phyloP scores from a whole-genome alignment of 768 basidiomycete species.

The Mrakia hoshinonis region DNA sequence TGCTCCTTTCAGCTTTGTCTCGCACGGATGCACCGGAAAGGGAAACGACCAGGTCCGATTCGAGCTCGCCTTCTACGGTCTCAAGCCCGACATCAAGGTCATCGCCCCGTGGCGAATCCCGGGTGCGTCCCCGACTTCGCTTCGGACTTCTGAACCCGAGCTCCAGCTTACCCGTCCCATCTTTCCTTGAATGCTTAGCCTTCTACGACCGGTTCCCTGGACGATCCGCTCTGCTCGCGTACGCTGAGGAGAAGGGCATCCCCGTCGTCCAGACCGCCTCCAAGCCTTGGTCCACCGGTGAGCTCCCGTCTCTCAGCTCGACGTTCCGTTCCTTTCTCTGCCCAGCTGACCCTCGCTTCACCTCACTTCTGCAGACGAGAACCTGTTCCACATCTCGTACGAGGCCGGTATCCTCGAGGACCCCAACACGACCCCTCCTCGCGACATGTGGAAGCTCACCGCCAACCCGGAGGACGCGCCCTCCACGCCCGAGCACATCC shows the following conservation, averaged over 20 bases:
- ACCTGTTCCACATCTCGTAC: constrained; percentile 99
- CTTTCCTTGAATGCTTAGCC: constrained; percentile 45
- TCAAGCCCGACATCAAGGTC: constrained; percentile 97
- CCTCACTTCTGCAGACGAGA: constrained; percentile 59
- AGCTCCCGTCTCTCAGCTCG: constrained; percentile 15
- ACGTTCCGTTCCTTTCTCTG: background rate
- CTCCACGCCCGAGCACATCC: constrained; percentile 61
- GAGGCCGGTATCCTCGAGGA: constrained; percentile 98
- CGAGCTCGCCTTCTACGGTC: constrained; percentile 95
- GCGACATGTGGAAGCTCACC: constrained; percentile 99
- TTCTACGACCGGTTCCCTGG: constrained; percentile 98
- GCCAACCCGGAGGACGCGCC: constrained; percentile 74
- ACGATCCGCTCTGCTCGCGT: constrained; percentile 82
- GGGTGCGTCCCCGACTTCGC: constrained; percentile 47
- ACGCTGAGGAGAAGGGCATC: constrained; percentile 76
- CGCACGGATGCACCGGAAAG: constrained; percentile 98
- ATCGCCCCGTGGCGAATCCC: constrained; percentile 97
- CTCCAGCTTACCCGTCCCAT: background rate
- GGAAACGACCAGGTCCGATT: constrained; percentile 99
- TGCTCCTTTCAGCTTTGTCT: constrained; percentile 59
- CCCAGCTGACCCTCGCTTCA: background rate
- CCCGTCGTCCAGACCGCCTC: constrained; percentile 90
- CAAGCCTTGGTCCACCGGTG: constrained; percentile 91
- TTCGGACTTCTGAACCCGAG: too few species aligned
- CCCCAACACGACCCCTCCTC: constrained; percentile 84